These are phyloP conservation scores for Leccinum rimulosum DNA, from an alignment of 768 basidiomycete genomes.

Conservation along the genomic window DNA sequence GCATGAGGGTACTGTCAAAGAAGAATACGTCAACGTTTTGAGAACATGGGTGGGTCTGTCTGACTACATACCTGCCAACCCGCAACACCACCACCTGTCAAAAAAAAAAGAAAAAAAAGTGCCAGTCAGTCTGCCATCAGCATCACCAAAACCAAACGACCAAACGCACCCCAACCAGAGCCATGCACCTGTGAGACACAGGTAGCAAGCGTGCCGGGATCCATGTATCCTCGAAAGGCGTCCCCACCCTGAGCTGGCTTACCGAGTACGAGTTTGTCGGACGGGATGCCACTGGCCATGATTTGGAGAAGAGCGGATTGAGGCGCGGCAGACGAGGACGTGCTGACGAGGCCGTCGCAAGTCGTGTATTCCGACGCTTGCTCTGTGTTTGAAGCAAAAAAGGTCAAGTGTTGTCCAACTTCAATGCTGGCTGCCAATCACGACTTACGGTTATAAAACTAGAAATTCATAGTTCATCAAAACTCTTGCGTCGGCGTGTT, in stretches of 20 bases:
- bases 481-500: neutral
- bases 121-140: neutral
- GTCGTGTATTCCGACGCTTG: constrained; percentile 36
- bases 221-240: constrained; percentile 40
- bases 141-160: neutral
- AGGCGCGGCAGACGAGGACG: constrained; percentile 41
- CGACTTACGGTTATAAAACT: constrained; percentile 24
- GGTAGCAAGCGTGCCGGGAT: constrained; percentile 47
- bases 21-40: neutral
- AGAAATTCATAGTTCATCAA: neutral
- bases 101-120: no score
- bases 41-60: neutral
- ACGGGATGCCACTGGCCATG: constrained; percentile 50
- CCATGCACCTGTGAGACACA: constrained; percentile 54
- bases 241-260: constrained; percentile 48
- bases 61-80: constrained; percentile 30
- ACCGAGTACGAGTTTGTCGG: constrained; percentile 72
- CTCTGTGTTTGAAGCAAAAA: constrained; percentile 22
- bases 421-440: neutral
- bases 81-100: constrained; percentile 36
- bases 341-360: constrained; percentile 36
- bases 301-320: constrained; percentile 46
- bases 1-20: constrained; percentile 36
- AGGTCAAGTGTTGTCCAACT: neutral
- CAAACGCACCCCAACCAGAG: constrained; percentile 15